Percentiles rank a stretch among this genome's conserved stretches.
Evolutionary conservation across 441 rosid species (phyloP).

Genomic region (Iberis amara): DNA sequence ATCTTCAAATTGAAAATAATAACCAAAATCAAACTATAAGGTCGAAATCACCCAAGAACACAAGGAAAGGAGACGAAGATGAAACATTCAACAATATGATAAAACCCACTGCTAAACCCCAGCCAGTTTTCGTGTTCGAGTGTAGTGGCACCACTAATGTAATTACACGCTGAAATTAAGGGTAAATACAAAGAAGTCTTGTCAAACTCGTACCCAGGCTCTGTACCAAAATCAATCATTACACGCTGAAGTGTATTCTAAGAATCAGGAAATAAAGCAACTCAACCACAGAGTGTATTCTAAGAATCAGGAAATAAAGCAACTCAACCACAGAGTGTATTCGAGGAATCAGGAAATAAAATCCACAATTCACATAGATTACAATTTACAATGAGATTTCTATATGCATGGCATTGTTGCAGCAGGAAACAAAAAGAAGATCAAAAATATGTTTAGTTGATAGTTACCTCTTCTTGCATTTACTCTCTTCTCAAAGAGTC

Average conservation of each 20-base stretch:
- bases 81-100: not conserved
- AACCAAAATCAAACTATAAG: too few relatives aligned
- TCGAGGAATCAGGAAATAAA: too few relatives aligned
- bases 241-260: too few relatives aligned
- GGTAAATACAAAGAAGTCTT: constrained; percentile 43
- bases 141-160: constrained; percentile 15
- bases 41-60: too few relatives aligned
- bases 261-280: too few relatives aligned
- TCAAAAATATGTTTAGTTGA: not conserved
- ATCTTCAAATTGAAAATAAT: constrained; percentile 6
- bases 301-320: too few relatives aligned
- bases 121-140: not conserved
- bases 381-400: not conserved
- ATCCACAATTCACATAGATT: too few relatives aligned
- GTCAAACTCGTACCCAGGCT: constrained; percentile 80
- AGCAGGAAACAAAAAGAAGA: constrained; percentile 12
- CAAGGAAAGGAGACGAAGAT: not conserved
- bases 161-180: not conserved
- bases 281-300: too few relatives aligned
- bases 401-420: not conserved
- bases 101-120: constrained; percentile 24
- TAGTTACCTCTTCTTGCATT: constrained; percentile 51
- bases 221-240: constrained; percentile 36
- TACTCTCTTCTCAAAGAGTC: constrained; percentile 77
- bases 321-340: too few relatives aligned